Base-by-base conservation (phyloP, 306 rosid species). In the Oxytropis ochrocephala region DNA sequence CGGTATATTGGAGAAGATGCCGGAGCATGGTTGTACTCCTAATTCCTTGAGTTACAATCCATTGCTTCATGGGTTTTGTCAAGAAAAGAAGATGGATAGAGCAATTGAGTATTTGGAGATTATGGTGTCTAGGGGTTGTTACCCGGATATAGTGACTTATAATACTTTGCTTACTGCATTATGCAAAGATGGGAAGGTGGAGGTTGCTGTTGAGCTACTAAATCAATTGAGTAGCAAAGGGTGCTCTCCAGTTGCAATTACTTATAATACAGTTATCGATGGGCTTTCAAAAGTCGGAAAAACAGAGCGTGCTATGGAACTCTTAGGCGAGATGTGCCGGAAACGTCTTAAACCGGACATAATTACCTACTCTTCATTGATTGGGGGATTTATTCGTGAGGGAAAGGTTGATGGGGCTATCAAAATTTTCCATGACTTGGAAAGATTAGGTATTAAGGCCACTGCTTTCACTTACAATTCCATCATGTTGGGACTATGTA, bases 21-120 rank as follows among this genome's bases (percentile, higher is more conserved):
- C 97, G 2, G 81, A 72, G 55, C 88, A 91, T 56, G 96, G 96
- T 8, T 95, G 95, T 56, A 83, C 82, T 11, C 97, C 99, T 1
- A 88, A 95, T 87, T 87, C 99, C 78, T 70, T 87, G 89, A 95
- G 97, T 63, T 94, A 94, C 82, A 94, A 88, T 72, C 97, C 99
- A 3, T 55, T 94, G 87, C 95, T 94, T 80, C 99, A 91, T 71
- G 96, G 88, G n/a, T 85, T 94, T 42, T 94, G 99, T 72, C 82
- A 84, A 73, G 96, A 91, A 77, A 94, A 89, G 50, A 91, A 81
- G 87, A 88, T 91, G 89, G 99, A 89, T 21, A 84, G 88, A 56
- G 97, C 88, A 1, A 87, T 94, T 65, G 84, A 91, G 79, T 94
- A 85, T 74, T 74, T 94, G 83, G 92, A 94, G 65, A 38, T 83